phyloP scores from a whole-genome alignment of 2,329 filamentous ascomycete genomes.

The Didymellaceae sp. region DNA sequence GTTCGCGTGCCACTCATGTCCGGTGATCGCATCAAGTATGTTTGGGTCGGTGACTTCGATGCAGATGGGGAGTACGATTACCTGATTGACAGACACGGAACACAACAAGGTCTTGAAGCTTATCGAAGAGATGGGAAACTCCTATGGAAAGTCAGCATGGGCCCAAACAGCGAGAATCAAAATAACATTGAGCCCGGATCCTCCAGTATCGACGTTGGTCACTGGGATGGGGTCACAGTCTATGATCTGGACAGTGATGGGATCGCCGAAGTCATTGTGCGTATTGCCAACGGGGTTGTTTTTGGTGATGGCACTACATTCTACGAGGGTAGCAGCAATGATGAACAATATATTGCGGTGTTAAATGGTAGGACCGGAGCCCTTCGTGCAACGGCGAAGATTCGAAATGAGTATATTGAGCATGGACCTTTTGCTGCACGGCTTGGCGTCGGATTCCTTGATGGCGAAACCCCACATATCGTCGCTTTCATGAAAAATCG shows the following conservation, averaged over 20 bases:
- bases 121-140: conserved; percentile 13
- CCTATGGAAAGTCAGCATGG: conserved; percentile 16
- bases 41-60: conserved; percentile 19
- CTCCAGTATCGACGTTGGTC: conserved; percentile 13
- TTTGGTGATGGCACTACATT: conserved; percentile 16
- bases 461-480: conserved; percentile 6
- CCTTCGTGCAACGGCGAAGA: conserved; percentile 3
- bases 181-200: conserved; percentile 19
- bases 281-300: conserved; percentile 14
- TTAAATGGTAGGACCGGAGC: conserved; percentile 11
- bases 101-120: conserved; percentile 12
- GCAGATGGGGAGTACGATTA: conserved; percentile 19
- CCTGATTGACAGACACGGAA: conserved; percentile 12
- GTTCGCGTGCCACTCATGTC: conserved; percentile 5
- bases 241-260: conserved; percentile 19
- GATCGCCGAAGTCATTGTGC: conserved; percentile 12
- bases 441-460: neutral
- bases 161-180: conserved; percentile 17
- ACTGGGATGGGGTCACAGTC: conserved; percentile 17
- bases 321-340: neutral
- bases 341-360: conserved; percentile 16
- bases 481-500: conserved; percentile 21
- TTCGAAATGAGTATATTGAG: conserved; percentile 14
- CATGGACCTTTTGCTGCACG: conserved; percentile 19
- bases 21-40: conserved; percentile 9